Evolutionary conservation across 495 filamentous ascomycete species (phyloP), one percentile per base, ranked within the genome.

Genomic region (Halenospora varia): DNA sequence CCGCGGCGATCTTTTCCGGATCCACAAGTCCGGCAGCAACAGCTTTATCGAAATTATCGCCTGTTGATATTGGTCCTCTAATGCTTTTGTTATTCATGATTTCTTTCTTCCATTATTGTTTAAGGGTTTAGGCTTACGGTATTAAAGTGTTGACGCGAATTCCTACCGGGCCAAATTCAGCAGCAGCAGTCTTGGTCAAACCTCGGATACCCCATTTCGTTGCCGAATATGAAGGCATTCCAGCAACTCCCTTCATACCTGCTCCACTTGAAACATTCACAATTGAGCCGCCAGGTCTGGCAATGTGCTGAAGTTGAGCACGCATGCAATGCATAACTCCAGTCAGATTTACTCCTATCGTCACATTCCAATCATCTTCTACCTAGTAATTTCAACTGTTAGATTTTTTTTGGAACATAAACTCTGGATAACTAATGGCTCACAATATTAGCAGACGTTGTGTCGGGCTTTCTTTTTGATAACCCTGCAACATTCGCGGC

Each of bases 201-300:
- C 82, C 85, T 42, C 84, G 68, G 40, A 88, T 75, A 11, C 75
- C 83, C 65, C 69, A 69, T 62, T 86, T 86, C 23, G 74, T 80
- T 10, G 80, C 74, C 49, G 73, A 72, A 67, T 87, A 87, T 23
- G 79, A 75, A 6, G 71, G 74, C 65, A 73, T 68, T 22, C 73
- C 71, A 10, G 74, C 48, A 61, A 67, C 68, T 56, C 83, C 84
- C 51, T 67, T 67, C 13, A 85, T 23, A 0, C 83, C 84, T 19
- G 78, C 75, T 26, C 81, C 73, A 54, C 77, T 80, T 11, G 75
- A 69, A 18, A 79, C 80, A 68, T 81, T 84, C n/a, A 87, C 83
- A 63, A 87, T 83, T 53, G 70, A 72, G 51, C 72, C 72, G 46
- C 70, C 72, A n/a, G 72, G 69, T 4, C 53, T 47, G 61, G 64